These are phyloP conservation scores for Rhododendron mucronatum DNA, from an alignment of 148 eudicot genomes.

Conservation along the genomic window DNA sequence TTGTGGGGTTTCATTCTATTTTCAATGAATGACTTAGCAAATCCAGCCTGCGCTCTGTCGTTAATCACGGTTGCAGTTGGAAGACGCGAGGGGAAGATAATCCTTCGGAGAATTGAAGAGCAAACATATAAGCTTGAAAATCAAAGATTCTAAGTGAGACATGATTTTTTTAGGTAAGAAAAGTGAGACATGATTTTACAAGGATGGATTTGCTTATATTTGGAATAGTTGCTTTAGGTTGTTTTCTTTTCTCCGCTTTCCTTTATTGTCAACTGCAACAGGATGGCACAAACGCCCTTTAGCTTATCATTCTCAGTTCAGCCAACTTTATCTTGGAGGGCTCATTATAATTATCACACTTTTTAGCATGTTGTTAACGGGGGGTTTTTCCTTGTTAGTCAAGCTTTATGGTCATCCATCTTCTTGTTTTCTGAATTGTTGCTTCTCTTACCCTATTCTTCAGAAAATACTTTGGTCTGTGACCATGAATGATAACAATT, in stretches of 20 bases:
- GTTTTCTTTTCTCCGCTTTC: neutral
- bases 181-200: neutral
- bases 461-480: neutral
- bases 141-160: neutral
- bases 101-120: neutral
- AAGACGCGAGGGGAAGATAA: neutral
- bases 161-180: no score
- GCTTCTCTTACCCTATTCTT: neutral
- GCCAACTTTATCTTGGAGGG: neutral
- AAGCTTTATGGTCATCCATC: neutral
- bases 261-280: neutral
- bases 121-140: neutral
- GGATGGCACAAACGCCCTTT: neutral
- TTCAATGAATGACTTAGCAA: neutral
- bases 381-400: neutral
- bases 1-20: neutral
- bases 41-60: neutral
- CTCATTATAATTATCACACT: no score
- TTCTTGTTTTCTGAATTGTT: neutral
- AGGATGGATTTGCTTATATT: neutral
- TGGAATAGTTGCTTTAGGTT: neutral
- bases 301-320: neutral
- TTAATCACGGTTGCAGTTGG: neutral
- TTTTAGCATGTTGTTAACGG: neutral
- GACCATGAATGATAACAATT: neutral